Conservation (phyloP, 202 grass and related monocot genomes). For the Panicum virgatum region DNA sequence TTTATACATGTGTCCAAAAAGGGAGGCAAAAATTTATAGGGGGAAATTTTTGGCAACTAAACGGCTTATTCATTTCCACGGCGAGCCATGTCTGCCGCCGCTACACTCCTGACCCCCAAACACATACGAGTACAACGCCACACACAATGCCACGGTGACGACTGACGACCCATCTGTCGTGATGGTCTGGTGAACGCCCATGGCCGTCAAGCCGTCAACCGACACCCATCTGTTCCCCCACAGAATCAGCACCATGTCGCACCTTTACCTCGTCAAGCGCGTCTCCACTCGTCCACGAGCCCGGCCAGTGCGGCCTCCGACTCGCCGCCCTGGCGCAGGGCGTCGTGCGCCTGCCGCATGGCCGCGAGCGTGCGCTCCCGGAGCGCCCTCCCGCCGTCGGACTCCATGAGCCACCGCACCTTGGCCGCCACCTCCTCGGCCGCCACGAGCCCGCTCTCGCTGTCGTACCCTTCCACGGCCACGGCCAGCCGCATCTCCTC, state of each 20-base stretch:
- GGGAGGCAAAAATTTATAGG: no score
- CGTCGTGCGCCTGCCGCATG: constrained; percentile 38
- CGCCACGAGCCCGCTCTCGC: constrained; percentile 6
- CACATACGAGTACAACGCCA: no score
- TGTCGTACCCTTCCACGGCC: constrained; percentile 58
- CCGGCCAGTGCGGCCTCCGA: constrained; percentile 38
- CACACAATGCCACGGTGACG: no score
- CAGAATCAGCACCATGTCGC: not conserved
- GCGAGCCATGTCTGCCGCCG: no score
- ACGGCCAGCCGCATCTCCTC: constrained; percentile 65
- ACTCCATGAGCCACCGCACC: constrained; percentile 66
- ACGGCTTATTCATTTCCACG: no score
- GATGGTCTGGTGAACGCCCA: no score
- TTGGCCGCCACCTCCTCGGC: constrained; percentile 54
- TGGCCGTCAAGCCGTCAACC: no score
- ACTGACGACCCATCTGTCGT: no score
- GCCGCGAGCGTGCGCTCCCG: constrained; percentile 38
- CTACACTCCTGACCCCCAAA: no score
- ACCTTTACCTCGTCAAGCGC: not conserved
- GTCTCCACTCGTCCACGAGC: constrained; percentile 38
- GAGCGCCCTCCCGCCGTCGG: constrained; percentile 46
- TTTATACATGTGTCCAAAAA: no score
- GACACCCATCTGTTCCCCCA: no score
- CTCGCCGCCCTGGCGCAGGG: constrained; percentile 49
- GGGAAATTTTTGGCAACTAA: no score